A percentile compares a stretch with the other conserved stretches of the same genome.
Conservation (phyloP, 305 asterid genomes). For the Fraxinus ornus region DNA sequence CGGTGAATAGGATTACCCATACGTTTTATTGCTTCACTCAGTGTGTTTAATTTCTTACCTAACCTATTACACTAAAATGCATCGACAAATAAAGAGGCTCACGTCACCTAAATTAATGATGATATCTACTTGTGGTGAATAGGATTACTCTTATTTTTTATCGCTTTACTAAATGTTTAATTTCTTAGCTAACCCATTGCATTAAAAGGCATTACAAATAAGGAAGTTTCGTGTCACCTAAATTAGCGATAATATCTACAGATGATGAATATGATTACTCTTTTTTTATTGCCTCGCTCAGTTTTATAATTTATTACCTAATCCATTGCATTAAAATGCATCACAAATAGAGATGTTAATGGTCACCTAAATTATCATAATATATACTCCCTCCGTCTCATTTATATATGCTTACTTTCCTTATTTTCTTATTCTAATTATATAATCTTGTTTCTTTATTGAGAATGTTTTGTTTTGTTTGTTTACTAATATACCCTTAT, state of each 20-base stretch:
- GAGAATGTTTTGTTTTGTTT: too few species aligned
- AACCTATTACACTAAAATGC: not conserved
- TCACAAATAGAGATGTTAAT: not conserved
- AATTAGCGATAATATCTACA: not conserved
- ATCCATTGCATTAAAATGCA: not conserved
- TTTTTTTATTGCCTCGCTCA: not conserved
- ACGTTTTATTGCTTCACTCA: not conserved
- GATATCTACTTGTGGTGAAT: not conserved
- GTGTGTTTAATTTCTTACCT: not conserved
- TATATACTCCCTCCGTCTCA: not conserved
- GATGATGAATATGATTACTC: not conserved
- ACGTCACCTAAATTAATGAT: not conserved
- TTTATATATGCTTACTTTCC: too few species aligned
- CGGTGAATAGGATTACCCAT: not conserved
- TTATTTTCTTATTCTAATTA: too few species aligned
- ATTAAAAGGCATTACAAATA: not conserved
- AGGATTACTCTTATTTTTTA: not conserved
- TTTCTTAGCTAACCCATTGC: not conserved
- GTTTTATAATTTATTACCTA: not conserved
- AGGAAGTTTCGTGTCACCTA: not conserved
- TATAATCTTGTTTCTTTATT: too few species aligned
- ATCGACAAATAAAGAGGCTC: not conserved
- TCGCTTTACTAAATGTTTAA: not conserved
- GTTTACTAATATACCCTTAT: too few species aligned
- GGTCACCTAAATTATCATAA: not conserved